phyloP scores from a whole-genome alignment of 2,329 filamentous ascomycete genomes.

The Zelopaecilomyces penicillatus region DNA sequence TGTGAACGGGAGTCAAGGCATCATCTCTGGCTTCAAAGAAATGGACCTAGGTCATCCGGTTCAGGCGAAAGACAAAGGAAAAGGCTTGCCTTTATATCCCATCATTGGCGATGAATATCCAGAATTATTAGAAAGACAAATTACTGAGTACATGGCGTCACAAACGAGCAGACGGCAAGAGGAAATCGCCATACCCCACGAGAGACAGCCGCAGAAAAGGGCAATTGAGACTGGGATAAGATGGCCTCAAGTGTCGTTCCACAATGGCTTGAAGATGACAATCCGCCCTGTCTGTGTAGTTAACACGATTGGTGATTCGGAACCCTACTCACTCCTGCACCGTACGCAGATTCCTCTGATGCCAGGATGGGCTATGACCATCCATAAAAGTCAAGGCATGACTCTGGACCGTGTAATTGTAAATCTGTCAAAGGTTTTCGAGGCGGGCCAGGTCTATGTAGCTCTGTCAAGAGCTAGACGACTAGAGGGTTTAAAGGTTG shows the following conservation, averaged over 20 bases:
- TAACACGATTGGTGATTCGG: constrained; percentile 35
- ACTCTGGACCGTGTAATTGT: constrained; percentile 52
- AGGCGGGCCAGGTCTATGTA: constrained; percentile 53
- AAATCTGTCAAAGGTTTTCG: constrained; percentile 43
- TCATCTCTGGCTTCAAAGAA: constrained; percentile 15
- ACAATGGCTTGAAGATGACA: constrained; percentile 34
- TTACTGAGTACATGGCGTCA: no score
- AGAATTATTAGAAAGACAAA: no score
- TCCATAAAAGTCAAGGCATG: constrained; percentile 57
- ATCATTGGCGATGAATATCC: no score
- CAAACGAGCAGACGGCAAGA: no score
- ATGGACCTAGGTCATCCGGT: constrained; percentile 5
- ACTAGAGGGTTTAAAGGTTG: constrained; percentile 12
- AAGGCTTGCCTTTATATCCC: neutral
- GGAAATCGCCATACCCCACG: no score
- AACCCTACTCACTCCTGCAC: constrained; percentile 38
- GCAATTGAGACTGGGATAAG: neutral
- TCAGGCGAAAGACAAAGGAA: constrained; percentile 3
- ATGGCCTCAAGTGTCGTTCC: constrained; percentile 37
- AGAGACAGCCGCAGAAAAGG: neutral
- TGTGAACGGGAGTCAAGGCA: constrained; percentile 20
- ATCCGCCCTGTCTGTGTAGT: constrained; percentile 45
- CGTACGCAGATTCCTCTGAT: constrained; percentile 54
- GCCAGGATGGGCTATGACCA: constrained; percentile 54
- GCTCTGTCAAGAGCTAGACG: constrained; percentile 15